A percentile compares a stretch with the other conserved stretches of the same genome.
Evolutionary conservation across 2,329 filamentous ascomycete species (phyloP).

Genomic region (Aureobasidium subglaciale): DNA sequence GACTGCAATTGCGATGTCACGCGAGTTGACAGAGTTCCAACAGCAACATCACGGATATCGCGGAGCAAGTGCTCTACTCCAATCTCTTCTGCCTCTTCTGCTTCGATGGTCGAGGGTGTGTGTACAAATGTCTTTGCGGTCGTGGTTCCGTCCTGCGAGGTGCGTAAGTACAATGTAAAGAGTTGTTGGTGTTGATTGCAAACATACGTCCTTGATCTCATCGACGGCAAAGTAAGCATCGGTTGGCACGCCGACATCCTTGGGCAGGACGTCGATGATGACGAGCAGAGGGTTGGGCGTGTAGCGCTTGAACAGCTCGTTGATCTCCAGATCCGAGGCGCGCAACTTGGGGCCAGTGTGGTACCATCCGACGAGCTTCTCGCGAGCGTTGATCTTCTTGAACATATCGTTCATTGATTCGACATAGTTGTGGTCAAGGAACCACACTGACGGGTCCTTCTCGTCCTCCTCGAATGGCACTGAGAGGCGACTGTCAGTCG

Average conservation of each 20-base stretch:
- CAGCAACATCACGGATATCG: conserved; percentile 96
- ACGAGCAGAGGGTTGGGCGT: conserved; percentile 92
- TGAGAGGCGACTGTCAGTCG: conserved; percentile 34
- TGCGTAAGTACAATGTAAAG: neutral
- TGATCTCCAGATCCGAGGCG: conserved; percentile 96
- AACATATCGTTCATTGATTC: conserved; percentile 99
- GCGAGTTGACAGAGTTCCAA: conserved; percentile 90
- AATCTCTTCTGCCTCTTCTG: conserved; percentile 97
- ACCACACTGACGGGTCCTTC: conserved; percentile 98
- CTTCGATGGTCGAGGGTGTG: conserved; percentile 96
- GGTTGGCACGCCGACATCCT: conserved; percentile 94
- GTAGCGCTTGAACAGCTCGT: conserved; percentile 99
- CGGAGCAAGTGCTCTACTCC: conserved; percentile 95
- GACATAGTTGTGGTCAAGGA: conserved; percentile 98
- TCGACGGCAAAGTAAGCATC: conserved; percentile 99
- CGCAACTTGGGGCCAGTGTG: conserved; percentile 95
- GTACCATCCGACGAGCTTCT: conserved; percentile 99
- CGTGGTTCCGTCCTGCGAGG: conserved; percentile 81
- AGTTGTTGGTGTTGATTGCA: conserved; percentile 2
- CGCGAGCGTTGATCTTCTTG: conserved; percentile 98
- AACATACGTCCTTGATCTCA: conserved; percentile 88
- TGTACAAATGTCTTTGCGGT: conserved; percentile 97
- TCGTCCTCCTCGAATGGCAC: conserved; percentile 99
- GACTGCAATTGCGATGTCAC: conserved; percentile 98
- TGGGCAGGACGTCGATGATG: conserved; percentile 97